These are phyloP conservation scores for Ustilago lituana DNA, from an alignment of 1,284 basidiomycete genomes.

Conservation along the genomic window DNA sequence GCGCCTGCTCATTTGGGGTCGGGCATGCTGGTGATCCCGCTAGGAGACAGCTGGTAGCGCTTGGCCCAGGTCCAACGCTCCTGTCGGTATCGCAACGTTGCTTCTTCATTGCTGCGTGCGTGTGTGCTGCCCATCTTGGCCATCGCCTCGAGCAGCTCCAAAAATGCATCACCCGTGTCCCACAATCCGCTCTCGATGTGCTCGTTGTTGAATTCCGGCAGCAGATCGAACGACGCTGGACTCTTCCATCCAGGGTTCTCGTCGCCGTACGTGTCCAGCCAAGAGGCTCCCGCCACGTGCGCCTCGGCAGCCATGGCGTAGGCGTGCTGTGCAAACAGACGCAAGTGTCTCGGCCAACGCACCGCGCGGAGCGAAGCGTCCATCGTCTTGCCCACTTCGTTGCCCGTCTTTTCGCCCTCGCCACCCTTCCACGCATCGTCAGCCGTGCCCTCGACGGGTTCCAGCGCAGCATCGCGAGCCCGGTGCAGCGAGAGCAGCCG, in stretches of 20 bases:
- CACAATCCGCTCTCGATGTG: slow-evolving; percentile 44
- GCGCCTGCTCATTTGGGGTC: slow-evolving; percentile 20
- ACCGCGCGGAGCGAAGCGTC: slow-evolving; percentile 44
- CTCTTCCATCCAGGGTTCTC: slow-evolving; percentile 42
- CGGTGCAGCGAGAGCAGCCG: slow-evolving; percentile 32
- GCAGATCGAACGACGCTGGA: slow-evolving; percentile 35
- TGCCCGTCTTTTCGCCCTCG: slow-evolving; percentile 47
- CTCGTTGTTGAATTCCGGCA: slow-evolving; percentile 36
- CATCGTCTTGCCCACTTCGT: slow-evolving; percentile 51
- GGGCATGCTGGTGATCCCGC: slow-evolving; percentile 30
- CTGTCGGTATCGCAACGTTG: slow-evolving; percentile 42
- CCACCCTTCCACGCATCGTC: slow-evolving; percentile 11
- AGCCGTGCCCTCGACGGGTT: slow-evolving; percentile 26
- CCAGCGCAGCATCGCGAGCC: slow-evolving; percentile 40
- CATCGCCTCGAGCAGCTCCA: slow-evolving; percentile 49
- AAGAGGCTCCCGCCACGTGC: slow-evolving; percentile 41
- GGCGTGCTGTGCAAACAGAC: slow-evolving; percentile 50
- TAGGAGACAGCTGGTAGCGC: slow-evolving; percentile 37
- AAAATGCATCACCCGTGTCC: slow-evolving; percentile 48
- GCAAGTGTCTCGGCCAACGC: slow-evolving; percentile 55
- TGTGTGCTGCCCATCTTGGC: slow-evolving; percentile 52
- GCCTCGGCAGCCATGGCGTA: slow-evolving; percentile 56
- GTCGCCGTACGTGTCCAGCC: slow-evolving; percentile 30
- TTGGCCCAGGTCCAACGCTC: slow-evolving; percentile 49
- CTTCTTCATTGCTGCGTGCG: slow-evolving; percentile 37